Base-by-base conservation (phyloP, 805 yeast genomes). In the Lipomyces yamadae region DNA sequence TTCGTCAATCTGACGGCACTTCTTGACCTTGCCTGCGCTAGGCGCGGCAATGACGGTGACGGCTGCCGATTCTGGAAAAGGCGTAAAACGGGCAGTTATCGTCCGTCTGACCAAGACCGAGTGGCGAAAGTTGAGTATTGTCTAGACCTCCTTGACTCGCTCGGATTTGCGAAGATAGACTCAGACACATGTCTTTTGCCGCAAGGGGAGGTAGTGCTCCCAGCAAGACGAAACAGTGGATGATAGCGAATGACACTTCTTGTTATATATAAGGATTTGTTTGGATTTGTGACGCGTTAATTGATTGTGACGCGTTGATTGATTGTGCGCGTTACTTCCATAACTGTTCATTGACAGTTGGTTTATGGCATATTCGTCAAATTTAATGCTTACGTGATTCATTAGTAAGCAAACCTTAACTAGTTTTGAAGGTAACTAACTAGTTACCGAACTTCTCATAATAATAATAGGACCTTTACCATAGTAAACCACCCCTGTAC, bases 21-120 rank as follows among this genome's bases (percentile, higher is more conserved):
- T 8, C 39, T 55, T 3, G 58, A 55, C 58, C 54, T 50, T 8
- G 29, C 54, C 18, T 50, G 32, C 32, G 54, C 54, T 8, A 6
- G 18, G 52, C 52, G 52, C 10, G 52, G 52, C 52, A 8, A 45
- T 18, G 52, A 45, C 29, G 52, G 54, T 5, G 54, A 50, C 8
- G n/a, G n/a, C n/a, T 29, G 18, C 29, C 54, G 54, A 4, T 50
- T 50, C 54, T 50, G 54, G 54, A 50, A 50, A 30, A 29, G 54
- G 13, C 54, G 54, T 3, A 50, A 50, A 30, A 7, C 15, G 54
- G 7, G 6, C 3, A 50, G 30, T 30, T 50, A 3, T 15, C 4
- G 54, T 15, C 29, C 54, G 3, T 7, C 2, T 2, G 30, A 50
- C 13, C 54, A 50, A 30, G 54, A 50, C 29, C 4, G 54, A 29